A percentile compares a stretch with the other conserved stretches of the same genome.
phyloP scores from a whole-genome alignment of 164 flowering plant genomes.

The Vitis rotundifolia region DNA sequence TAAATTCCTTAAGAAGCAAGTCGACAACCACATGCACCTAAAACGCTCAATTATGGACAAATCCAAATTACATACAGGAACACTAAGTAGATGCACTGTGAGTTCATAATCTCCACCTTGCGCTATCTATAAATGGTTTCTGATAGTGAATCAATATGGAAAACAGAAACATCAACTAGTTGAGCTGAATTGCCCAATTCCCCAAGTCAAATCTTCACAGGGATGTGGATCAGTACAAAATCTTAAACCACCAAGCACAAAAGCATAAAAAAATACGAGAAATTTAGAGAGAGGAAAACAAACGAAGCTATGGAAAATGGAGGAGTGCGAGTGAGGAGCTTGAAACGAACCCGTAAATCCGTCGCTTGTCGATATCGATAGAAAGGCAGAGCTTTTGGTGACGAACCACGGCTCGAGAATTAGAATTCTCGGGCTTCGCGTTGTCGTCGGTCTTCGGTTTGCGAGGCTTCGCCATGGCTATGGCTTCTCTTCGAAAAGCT shows the following conservation, averaged over 20 bases:
- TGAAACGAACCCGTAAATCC: conserved; percentile 65
- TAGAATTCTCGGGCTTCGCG: conserved; percentile 49
- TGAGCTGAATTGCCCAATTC: too few relatives aligned
- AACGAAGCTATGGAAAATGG: not conserved
- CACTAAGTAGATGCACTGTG: too few relatives aligned
- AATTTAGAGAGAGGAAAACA: not conserved
- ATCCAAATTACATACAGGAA: too few relatives aligned
- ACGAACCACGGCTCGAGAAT: conserved; percentile 61
- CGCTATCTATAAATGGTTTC: too few relatives aligned
- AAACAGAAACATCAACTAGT: too few relatives aligned
- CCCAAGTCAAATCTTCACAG: too few relatives aligned
- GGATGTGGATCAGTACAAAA: not conserved
- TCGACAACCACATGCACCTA: too few relatives aligned
- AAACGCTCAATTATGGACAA: too few relatives aligned
- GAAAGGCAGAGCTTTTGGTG: conserved; percentile 96
- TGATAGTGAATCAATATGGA: too few relatives aligned
- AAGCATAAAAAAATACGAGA: not conserved
- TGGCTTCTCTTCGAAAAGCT: not conserved
- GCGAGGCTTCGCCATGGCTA: conserved; percentile 85
- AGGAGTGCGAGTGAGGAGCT: not conserved
- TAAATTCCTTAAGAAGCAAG: too few relatives aligned
- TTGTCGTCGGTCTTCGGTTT: conserved; percentile 80
- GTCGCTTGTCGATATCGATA: conserved; percentile 67
- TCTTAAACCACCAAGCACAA: not conserved
- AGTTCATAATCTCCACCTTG: too few relatives aligned